Evolutionary conservation across 805 yeast genomes (phyloP).

Genomic region (Yamadazyma laniorum): DNA sequence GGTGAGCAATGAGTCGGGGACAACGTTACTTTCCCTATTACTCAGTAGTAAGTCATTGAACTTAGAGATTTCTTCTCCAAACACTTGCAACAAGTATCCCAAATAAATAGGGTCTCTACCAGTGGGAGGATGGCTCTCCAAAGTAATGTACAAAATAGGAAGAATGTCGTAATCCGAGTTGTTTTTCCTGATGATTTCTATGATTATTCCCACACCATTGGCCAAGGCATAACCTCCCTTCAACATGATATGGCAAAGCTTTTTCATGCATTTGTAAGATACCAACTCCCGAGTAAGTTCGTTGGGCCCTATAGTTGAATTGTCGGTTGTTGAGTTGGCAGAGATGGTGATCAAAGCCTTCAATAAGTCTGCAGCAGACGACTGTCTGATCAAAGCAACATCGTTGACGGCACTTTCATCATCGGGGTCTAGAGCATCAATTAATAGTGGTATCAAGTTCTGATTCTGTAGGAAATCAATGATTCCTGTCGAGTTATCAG

Average conservation of each 20-base stretch:
- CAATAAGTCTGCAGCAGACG: slow-evolving; percentile 45
- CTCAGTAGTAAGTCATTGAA: slow-evolving; percentile 37
- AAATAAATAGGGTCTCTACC: slow-evolving; percentile 48
- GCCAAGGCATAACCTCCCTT: slow-evolving; percentile 47
- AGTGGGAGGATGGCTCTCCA: slow-evolving; percentile 47
- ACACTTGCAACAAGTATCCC: slow-evolving; percentile 42
- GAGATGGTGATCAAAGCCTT: slow-evolving; percentile 46
- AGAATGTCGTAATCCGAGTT: slow-evolving; percentile 46
- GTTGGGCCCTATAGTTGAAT: slow-evolving; percentile 46
- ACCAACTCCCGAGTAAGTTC: slow-evolving; percentile 46
- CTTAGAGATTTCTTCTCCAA: slow-evolving; percentile 35
- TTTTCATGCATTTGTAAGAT: slow-evolving; percentile 33
- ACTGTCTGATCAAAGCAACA: slow-evolving; percentile 30
- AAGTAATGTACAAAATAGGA: slow-evolving; percentile 43
- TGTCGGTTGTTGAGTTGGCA: slow-evolving; percentile 46
- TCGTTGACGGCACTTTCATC: slow-evolving; percentile 13
- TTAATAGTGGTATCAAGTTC: slow-evolving; percentile 33
- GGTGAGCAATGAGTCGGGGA: slow-evolving; percentile 21
- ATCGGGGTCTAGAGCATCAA: slow-evolving; percentile 31
- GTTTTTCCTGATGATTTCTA: slow-evolving; percentile 45
- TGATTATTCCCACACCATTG: slow-evolving; percentile 49
- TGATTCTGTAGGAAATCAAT: slow-evolving; percentile 45
- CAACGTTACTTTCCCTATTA: slow-evolving; percentile 15
- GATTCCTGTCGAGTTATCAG: slow-evolving; percentile 46
- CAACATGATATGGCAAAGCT: slow-evolving; percentile 39